phyloP scores from a whole-genome alignment of 2,329 filamentous ascomycete genomes.

The Colletotrichum liaoningense region DNA sequence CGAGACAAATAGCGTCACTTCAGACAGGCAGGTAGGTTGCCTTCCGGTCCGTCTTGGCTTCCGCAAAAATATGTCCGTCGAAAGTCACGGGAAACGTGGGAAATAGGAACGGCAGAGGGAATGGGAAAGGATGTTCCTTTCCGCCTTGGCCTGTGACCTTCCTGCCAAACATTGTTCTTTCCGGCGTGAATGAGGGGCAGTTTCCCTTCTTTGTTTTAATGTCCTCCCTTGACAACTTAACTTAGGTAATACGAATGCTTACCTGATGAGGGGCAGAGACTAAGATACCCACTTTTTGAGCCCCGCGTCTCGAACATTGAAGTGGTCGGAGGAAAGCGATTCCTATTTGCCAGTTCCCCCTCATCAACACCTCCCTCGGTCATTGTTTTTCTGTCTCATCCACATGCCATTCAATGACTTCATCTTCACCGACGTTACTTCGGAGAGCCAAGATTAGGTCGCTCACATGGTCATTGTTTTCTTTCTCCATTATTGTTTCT shows the following conservation, averaged over 20 bases:
- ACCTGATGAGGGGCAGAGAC: neutral
- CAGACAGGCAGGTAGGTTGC: neutral
- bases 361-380: neutral
- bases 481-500: neutral
- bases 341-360: no score
- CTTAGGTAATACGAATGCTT: neutral
- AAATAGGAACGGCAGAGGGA: neutral
- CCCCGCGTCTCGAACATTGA: neutral
- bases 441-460: neutral
- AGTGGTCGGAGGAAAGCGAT: neutral
- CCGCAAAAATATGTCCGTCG: neutral
- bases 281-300: neutral
- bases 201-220: neutral
- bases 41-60: constrained; percentile 16
- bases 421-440: neutral
- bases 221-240: no score
- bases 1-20: neutral
- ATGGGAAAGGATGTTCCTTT: neutral
- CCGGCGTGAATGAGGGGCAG: neutral
- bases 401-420: neutral
- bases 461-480: constrained; percentile 22
- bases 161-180: neutral
- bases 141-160: neutral
- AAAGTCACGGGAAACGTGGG: neutral
- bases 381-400: neutral